Base-by-base conservation (phyloP, 805 yeast species). In the Barnettozyma pratensis region DNA sequence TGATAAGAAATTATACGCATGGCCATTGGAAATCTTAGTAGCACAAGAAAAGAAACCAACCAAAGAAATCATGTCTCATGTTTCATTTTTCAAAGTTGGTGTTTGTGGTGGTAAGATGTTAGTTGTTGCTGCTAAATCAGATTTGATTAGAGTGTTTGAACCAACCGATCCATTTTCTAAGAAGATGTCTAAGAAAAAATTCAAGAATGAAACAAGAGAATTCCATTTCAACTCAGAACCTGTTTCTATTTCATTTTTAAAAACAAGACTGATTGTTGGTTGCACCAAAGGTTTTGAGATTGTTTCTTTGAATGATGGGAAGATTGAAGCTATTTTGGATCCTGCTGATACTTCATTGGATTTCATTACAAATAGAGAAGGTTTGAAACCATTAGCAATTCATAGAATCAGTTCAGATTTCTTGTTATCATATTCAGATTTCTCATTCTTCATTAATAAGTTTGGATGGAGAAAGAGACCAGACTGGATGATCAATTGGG, bases 271-370 rank as follows among this genome's bases (percentile, higher is more conserved):
- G 53, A 92, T 97, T 72, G 86, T 94, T 54, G 99, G 99, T 28
- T 94, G 99, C 61, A 84, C 96, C 30, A 88, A 85, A 64, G 99
- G 99, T 0, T 94, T 94, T 71, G 98, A 94, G 69, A 89, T 94
- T 60, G 90, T 94, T 36, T 85, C 95, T 14, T 73, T 91, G 39
- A 87, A 85, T 51, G 87, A 85, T 46, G 85, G 87, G 50, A 87
- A 83, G 51, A 89, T 87, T 67, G 97, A 94, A 67, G 82, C 94
- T 8, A 77, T 94, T 45, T 73, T 94, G 58, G 98, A 94, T 69
- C 97, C 96, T n/a, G 99, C 98, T 0, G 99, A 94, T 62, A 95
- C 98, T 0, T 89, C 97, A 19, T 74, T 94, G 46, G 99, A 94
- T 61, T 94, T 94, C 71, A 97, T 94, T 11, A 87, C 81, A 49